These are phyloP conservation scores for Talaromyces stipitatus DNA, from an alignment of 495 filamentous ascomycete species.

Conservation along the genomic window DNA sequence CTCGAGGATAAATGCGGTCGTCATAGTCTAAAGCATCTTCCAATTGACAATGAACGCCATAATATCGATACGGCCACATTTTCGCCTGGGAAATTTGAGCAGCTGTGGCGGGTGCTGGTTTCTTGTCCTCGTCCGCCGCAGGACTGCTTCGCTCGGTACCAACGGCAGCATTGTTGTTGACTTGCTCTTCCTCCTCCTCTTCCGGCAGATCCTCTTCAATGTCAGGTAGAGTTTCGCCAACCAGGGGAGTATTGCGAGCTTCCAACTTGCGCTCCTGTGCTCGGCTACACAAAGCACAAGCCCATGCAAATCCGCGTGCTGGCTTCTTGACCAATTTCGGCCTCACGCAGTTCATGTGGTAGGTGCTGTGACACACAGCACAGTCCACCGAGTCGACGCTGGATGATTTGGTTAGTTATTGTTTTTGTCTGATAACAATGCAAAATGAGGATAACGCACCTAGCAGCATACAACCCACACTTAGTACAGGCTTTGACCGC, in stretches of 20 bases:
- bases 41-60: constrained; percentile 91
- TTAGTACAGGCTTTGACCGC: constrained; percentile 95
- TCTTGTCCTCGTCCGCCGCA: constrained; percentile 40
- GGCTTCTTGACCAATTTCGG: constrained; percentile 93
- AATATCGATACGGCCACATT: constrained; percentile 93
- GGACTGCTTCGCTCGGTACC: constrained; percentile 54
- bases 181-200: constrained; percentile 48
- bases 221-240: constrained; percentile 70
- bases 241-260: constrained; percentile 77
- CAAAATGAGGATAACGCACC: constrained; percentile 35
- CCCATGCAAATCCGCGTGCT: constrained; percentile 95
- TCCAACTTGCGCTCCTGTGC: constrained; percentile 90
- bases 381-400: constrained; percentile 95
- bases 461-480: constrained; percentile 82
- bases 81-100: constrained; percentile 88
- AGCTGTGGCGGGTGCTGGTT: constrained; percentile 64
- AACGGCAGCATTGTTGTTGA: constrained; percentile 34
- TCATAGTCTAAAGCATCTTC: constrained; percentile 97
- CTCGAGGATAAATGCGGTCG: constrained; percentile 93
- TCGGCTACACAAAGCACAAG: constrained; percentile 90
- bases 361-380: constrained; percentile 87
- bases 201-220: constrained; percentile 50
- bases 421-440: background rate
- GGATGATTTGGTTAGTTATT: constrained; percentile 5
- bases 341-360: constrained; percentile 97